These are phyloP conservation scores for Scheffersomyces coipomensis DNA, from an alignment of 805 yeast species.

Conservation along the genomic window DNA sequence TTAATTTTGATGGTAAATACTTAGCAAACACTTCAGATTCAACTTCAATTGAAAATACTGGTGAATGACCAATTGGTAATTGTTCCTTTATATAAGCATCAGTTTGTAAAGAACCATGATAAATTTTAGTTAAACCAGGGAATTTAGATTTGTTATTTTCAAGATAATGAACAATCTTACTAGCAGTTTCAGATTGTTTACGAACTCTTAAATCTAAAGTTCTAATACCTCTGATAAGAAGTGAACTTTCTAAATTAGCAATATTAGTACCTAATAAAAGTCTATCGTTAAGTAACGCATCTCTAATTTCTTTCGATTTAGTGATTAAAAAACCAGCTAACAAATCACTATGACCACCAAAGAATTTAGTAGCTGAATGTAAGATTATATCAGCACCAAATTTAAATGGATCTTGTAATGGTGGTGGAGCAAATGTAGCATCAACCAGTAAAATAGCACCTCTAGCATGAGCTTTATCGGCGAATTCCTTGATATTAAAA, in stretches of 20 bases:
- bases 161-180: constrained; percentile 59
- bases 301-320: constrained; percentile 48
- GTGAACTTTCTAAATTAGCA: constrained; percentile 72
- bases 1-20: constrained; percentile 59
- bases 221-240: constrained; percentile 76
- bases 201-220: constrained; percentile 72
- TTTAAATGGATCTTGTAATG: constrained; percentile 75
- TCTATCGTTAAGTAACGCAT: constrained; percentile 59
- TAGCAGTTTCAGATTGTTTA: constrained; percentile 64
- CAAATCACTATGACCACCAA: constrained; percentile 94
- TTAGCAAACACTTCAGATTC: constrained; percentile 54
- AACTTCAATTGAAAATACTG: constrained; percentile 71
- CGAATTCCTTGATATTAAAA: constrained; percentile 60
- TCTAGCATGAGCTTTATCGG: constrained; percentile 67
- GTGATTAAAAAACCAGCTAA: constrained; percentile 78
- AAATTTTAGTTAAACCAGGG: constrained; percentile 48
- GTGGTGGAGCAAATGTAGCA: constrained; percentile 94
- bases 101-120: constrained; percentile 75
- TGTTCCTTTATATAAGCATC: constrained; percentile 69
- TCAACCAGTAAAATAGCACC: constrained; percentile 78
- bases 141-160: constrained; percentile 46
- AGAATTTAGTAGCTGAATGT: constrained; percentile 91
- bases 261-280: constrained; percentile 74
- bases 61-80: constrained; percentile 60
- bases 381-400: constrained; percentile 86